Percentiles rank a stretch among this genome's conserved stretches.
phyloP scores from a whole-genome alignment of 1,284 basidiomycete species.

The Moesziomyces antarcticus region DNA sequence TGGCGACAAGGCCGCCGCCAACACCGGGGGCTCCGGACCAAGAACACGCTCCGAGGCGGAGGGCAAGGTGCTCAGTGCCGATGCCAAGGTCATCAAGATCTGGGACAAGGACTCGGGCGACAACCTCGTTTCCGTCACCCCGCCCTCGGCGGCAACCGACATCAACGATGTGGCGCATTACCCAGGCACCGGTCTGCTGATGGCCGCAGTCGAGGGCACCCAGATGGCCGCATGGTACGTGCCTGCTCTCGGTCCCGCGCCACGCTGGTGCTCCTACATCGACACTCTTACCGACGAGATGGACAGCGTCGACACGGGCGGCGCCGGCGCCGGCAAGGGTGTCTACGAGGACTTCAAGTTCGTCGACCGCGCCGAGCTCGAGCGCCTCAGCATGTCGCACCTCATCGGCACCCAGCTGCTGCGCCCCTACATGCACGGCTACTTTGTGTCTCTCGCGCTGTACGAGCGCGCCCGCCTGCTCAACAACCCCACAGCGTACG shows the following conservation, averaged over 20 bases:
- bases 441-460: constrained; percentile 93
- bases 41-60: constrained; percentile 72
- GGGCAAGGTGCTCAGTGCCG: constrained; percentile 62
- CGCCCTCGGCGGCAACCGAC: constrained; percentile 86
- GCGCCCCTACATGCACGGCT: constrained; percentile 99
- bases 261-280: constrained; percentile 95
- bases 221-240: constrained; percentile 75
- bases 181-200: constrained; percentile 63
- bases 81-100: constrained; percentile 67
- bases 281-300: constrained; percentile 83
- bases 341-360: constrained; percentile 98
- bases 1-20: constrained; percentile 74
- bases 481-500: constrained; percentile 94
- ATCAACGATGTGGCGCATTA: constrained; percentile 65
- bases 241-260: constrained; percentile 94
- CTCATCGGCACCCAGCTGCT: constrained; percentile 92
- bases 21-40: constrained; percentile 73
- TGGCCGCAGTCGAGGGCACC: constrained; percentile 65
- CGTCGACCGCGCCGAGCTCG: constrained; percentile 86
- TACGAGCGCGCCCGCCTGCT: constrained; percentile 96
- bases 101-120: constrained; percentile 78
- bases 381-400: constrained; percentile 79
- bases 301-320: constrained; percentile 85
- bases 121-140: constrained; percentile 93
- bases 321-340: constrained; percentile 67